Evolutionary conservation across 2,329 filamentous ascomycete species (phyloP), one percentile per base, ranked within the genome.

Genomic region (Phialocephala sp.): DNA sequence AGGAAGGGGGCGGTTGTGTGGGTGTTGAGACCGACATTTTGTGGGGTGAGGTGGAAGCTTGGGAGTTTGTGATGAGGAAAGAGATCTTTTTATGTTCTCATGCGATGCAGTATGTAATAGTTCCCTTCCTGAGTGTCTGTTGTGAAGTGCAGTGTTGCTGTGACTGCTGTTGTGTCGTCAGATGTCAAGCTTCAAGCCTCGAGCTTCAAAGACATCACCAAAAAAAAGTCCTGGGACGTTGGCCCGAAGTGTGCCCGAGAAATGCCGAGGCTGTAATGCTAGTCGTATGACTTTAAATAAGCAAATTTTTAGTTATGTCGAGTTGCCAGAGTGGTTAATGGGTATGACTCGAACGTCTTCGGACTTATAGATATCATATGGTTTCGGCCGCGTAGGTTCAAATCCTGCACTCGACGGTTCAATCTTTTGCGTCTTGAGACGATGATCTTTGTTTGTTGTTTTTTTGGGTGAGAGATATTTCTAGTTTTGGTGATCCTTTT

Each of bases 331-430:
- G 73, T 75, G 73, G 73, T 74, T 75, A 75, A 75, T 75, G 73
- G 73, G 73, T 74, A 74, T 74, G 72, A 75, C 73, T 75, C 72
- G 72, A 75, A 75, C 43, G 14, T 36, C 63, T 59, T 67, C 18
- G 27, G 59, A 43, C n/a, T 41, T 11, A 59, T 65, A 72, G 73
- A 73, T 70, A 75, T 75, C 73, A 74, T 74, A 75, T 75, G 73
- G 71, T 68, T 75, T 75, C 73, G 73, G 73, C 72, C 73, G 73
- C 74, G 72, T 71, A 76, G 73, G 74, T 76, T 76, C 74, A 75
- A 76, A 74, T 76, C 74, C 72, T 76, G 74, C 72, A 62, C 63
- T 64, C 62, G 69, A 70, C 71, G 72, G 6, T 32, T 6, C 3
- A 3, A 3, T 6, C 27, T 32, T 32, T 32, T 24, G 37, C 37